Conservation (phyloP, 805 yeast species). For the Starmerella powellii region DNA sequence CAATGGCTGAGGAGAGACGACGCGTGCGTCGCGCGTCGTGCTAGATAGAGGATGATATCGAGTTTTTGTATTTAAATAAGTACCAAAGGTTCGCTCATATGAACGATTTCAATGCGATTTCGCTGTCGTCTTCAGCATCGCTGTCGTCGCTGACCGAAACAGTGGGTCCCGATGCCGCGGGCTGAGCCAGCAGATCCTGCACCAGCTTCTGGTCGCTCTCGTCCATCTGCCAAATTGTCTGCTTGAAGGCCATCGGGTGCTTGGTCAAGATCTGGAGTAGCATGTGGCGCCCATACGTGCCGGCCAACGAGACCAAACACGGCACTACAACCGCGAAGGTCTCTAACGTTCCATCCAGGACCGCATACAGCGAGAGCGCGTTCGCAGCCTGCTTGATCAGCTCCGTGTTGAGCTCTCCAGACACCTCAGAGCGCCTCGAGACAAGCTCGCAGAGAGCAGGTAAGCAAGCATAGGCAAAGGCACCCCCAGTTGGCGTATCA, state of each 20-base stretch:
- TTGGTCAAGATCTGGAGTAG: conserved; percentile 27
- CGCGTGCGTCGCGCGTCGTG: too few relatives aligned
- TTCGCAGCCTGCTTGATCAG: conserved; percentile 6
- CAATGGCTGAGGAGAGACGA: too few relatives aligned
- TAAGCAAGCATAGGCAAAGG: conserved; percentile 18
- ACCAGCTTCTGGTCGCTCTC: conserved; percentile 21
- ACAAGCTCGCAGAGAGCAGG: conserved; percentile 8
- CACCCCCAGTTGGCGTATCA: conserved; percentile 8
- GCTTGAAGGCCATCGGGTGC: conserved; percentile 28
- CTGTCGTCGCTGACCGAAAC: too few relatives aligned
- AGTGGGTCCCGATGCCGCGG: too few relatives aligned
- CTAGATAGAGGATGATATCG: too few relatives aligned
- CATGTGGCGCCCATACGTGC: conserved; percentile 11
- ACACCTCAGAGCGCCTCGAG: background rate
- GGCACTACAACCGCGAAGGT: conserved; percentile 16
- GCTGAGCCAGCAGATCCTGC: conserved; percentile 8
- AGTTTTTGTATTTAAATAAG: too few relatives aligned
- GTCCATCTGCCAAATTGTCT: conserved; percentile 36
- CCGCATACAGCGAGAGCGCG: conserved; percentile 17
- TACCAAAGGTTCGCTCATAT: too few relatives aligned
- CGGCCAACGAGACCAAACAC: conserved; percentile 1
- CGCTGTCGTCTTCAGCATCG: conserved; percentile 17
- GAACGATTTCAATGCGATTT: conserved; percentile 1
- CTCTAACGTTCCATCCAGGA: conserved; percentile 7
- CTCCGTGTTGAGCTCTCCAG: background rate